Conservation (phyloP, 2,329 filamentous ascomycete genomes). For the Chrysoporthe austroafricana region DNA sequence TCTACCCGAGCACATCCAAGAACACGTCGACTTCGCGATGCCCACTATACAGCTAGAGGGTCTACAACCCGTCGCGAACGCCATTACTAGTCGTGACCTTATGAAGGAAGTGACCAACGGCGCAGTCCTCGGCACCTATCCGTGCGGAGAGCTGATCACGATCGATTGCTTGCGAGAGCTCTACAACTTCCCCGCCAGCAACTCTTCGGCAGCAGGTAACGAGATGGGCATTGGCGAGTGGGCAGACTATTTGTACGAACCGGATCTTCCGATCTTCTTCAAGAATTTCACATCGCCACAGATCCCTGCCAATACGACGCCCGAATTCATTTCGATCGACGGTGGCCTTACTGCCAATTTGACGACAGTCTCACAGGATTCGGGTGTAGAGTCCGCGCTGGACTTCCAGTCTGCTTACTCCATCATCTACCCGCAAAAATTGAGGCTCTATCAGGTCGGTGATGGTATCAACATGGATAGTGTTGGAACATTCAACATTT, state of each 20-base stretch:
- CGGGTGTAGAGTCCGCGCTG: slow-evolving; percentile 41
- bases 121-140: not conserved
- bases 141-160: slow-evolving; percentile 15
- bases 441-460: slow-evolving; percentile 46
- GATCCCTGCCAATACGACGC: slow-evolving; percentile 23
- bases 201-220: slow-evolving; percentile 28
- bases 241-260: slow-evolving; percentile 38
- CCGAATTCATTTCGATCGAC: slow-evolving; percentile 24
- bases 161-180: slow-evolving; percentile 23
- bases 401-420: slow-evolving; percentile 43
- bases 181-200: slow-evolving; percentile 30
- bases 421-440: slow-evolving; percentile 46
- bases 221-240: slow-evolving; percentile 37
- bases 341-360: slow-evolving; percentile 24
- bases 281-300: slow-evolving; percentile 24
- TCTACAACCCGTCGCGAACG: slow-evolving; percentile 18
- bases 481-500: slow-evolving; percentile 22
- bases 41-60: slow-evolving; percentile 28
- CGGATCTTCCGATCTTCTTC: slow-evolving; percentile 29
- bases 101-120: slow-evolving; percentile 5
- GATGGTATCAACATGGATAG: slow-evolving; percentile 42
- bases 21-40: slow-evolving; percentile 18
- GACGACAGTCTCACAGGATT: slow-evolving; percentile 27
- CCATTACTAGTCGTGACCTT: slow-evolving; percentile 5
- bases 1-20: slow-evolving; percentile 16